phyloP scores from a whole-genome alignment of 768 basidiomycete species.

The Leccinum subtestaceum region DNA sequence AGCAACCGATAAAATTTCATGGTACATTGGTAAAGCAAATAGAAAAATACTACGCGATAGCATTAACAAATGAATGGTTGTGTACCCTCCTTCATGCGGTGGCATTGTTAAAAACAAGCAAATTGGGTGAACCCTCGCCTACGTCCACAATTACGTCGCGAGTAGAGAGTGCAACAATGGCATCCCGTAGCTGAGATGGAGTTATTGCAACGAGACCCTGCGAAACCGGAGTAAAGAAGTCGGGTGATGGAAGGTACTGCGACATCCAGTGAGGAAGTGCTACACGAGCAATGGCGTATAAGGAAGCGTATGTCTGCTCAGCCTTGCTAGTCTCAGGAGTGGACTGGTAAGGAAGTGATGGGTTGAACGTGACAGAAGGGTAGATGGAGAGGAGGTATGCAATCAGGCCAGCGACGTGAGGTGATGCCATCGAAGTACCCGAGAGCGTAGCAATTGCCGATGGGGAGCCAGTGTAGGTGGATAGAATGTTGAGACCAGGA shows the following conservation, averaged over 20 bases:
- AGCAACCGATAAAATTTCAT: conserved; percentile 1
- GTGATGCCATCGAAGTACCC: conserved; percentile 94
- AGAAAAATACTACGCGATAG: not conserved
- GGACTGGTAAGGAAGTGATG: conserved; percentile 39
- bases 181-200: conserved; percentile 74
- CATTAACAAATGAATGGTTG: not conserved
- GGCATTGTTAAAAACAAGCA: conserved; percentile 80
- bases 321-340: conserved; percentile 34
- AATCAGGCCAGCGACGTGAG: conserved; percentile 84
- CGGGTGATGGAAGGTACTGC: conserved; percentile 53
- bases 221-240: conserved; percentile 44
- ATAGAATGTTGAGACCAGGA: conserved; percentile 88
- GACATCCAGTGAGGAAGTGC: conserved; percentile 59
- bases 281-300: conserved; percentile 55
- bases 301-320: conserved; percentile 39
- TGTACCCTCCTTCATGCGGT: conserved; percentile 32
- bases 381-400: conserved; percentile 93
- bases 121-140: conserved; percentile 58
- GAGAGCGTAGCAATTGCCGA: conserved; percentile 72
- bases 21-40: not conserved
- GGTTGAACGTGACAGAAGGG: conserved; percentile 63
- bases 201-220: conserved; percentile 45
- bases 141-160: conserved; percentile 44
- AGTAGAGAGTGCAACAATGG: conserved; percentile 61
- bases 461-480: conserved; percentile 72